phyloP scores from a whole-genome alignment of 2,329 filamentous ascomycete species.

The Stromatinia cepivora region DNA sequence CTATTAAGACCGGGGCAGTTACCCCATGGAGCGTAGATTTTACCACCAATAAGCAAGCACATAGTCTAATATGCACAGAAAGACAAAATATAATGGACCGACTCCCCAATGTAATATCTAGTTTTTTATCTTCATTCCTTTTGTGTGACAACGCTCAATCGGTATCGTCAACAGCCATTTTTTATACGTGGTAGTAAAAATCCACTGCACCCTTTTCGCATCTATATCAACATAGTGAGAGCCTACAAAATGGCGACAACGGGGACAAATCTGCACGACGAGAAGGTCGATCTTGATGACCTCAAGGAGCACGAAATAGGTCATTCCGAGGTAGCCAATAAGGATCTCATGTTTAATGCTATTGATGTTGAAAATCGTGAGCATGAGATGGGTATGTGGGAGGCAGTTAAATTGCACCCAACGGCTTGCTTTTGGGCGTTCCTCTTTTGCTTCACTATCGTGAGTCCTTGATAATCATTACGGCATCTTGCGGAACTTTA shows the following conservation, averaged over 20 bases:
- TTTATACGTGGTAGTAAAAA: neutral
- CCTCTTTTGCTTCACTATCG: constrained; percentile 57
- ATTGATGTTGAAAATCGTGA: constrained; percentile 55
- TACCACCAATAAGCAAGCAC: constrained; percentile 10
- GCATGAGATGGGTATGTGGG: constrained; percentile 50
- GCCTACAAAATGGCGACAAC: neutral
- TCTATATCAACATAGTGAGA: neutral
- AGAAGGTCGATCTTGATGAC: neutral
- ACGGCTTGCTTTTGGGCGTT: constrained; percentile 57
- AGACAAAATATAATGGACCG: constrained; percentile 1
- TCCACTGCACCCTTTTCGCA: neutral
- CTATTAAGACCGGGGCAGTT: neutral
- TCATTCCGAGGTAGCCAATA: neutral
- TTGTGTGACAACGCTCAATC: neutral
- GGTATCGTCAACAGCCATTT: neutral
- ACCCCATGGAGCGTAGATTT: neutral
- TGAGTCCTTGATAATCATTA: constrained; percentile 36
- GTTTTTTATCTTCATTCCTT: neutral
- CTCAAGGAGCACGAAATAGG: neutral
- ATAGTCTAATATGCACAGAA: neutral
- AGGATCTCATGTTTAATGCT: constrained; percentile 25
- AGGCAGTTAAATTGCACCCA: constrained; percentile 54
- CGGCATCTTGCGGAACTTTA: constrained; percentile 13
- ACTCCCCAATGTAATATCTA: neutral
- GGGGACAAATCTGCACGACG: neutral